Evolutionary conservation across 768 basidiomycete species (phyloP), one percentile per base, ranked within the genome.

Genomic region (Tricholoma terreum): DNA sequence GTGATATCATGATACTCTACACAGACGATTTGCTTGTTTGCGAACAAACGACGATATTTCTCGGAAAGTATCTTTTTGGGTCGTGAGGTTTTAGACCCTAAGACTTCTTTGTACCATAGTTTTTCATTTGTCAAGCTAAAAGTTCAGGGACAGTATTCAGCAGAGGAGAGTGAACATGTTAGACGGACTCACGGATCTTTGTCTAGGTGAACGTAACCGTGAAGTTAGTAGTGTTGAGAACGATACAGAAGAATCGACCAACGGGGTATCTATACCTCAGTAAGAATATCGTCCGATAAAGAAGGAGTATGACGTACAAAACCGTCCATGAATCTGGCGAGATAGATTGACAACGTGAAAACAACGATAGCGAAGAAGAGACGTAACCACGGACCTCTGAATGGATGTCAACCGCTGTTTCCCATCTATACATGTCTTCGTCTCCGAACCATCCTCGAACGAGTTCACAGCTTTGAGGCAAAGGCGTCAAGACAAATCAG

Each of bases 21-120:
- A 62, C 90, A 92, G 2, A 88, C 85, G 24, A 92, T 80, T 60
- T 89, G 87, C 68, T 91, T 91, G 62, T 83, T 86, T 21, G 80
- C 73, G 58, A 90, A 91, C 2, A 83, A 27, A 11, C 79, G 82
- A 53, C 72, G 77, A 62, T 83, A 86, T 57, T 75, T 79, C 1
- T 80, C 78, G 0, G 85, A 85, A 0, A 89, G 73, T 1, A 80
- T 52, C 22, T 62, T 58, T 59, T 42, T 57, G 50, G 60, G 56
- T 34, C 54, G 71, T 69, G 52, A 53, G 50, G 34, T 62, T 61
- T 2, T 67, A 62, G 7, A 46, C 50, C 4, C 43, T 10, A 17
- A 6, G 10, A 43, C 52, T 17, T 60, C 12, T 56, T 24, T 81
- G 68, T 78, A 87, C 71, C 75, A 87, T 17, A 79, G 76, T 58